Conservation (phyloP, 176 grass and related monocot species). For the Cenchrus purpureus region DNA sequence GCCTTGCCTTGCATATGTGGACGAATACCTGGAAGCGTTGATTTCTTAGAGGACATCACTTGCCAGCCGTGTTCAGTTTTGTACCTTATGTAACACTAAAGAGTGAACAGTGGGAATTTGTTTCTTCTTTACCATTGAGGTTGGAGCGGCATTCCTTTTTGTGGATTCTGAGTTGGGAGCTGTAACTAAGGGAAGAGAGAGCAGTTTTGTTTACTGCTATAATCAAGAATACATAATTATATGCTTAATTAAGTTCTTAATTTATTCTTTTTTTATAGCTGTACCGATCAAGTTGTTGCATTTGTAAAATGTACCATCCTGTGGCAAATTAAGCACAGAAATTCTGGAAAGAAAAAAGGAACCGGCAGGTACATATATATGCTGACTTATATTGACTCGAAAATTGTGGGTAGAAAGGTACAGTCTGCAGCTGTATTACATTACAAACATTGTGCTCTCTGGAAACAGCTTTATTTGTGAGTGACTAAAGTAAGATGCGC, state of each 20-base stretch:
- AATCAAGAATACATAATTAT: slow-evolving; percentile 37
- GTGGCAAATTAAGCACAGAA: not conserved
- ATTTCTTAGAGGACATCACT: slow-evolving; percentile 48
- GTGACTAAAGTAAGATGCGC: not conserved
- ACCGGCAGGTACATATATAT: not conserved
- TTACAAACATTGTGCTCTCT: slow-evolving; percentile 2
- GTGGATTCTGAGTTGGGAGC: slow-evolving; percentile 18
- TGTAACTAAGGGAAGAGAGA: slow-evolving; percentile 34
- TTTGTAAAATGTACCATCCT: not conserved
- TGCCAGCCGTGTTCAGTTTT: slow-evolving; percentile 40
- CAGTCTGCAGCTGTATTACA: slow-evolving; percentile 7
- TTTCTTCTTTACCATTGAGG: slow-evolving; percentile 36
- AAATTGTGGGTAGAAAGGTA: not conserved
- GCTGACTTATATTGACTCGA: slow-evolving; percentile 2
- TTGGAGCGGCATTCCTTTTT: slow-evolving; percentile 48
- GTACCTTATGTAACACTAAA: slow-evolving; percentile 58
- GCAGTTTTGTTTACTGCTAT: slow-evolving; percentile 44
- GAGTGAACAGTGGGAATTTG: slow-evolving; percentile 33
- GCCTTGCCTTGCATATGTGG: slow-evolving; percentile 96
- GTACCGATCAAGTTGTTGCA: not conserved
- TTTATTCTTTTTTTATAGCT: not conserved
- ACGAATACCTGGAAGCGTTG: slow-evolving; percentile 95
- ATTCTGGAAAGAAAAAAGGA: not conserved
- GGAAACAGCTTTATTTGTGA: slow-evolving; percentile 20
- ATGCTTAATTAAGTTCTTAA: not conserved